These are phyloP conservation scores for Erodium maritimum DNA, from an alignment of 345 rosid species.

Conservation along the genomic window DNA sequence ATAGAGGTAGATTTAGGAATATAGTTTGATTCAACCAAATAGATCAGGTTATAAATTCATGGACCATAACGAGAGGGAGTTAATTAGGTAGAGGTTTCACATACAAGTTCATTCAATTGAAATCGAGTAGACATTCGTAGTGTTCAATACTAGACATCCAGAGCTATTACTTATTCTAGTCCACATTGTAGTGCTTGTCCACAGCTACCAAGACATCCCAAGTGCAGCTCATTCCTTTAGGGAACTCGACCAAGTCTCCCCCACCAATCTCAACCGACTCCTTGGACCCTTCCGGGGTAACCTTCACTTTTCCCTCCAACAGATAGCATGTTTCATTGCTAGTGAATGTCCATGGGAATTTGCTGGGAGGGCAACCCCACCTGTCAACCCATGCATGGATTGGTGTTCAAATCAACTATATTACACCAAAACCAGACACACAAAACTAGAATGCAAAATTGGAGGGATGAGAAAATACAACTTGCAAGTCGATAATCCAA, in stretches of 20 bases:
- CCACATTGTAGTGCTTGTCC: slow-evolving; percentile 32
- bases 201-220: slow-evolving; percentile 37
- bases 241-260: slow-evolving; percentile 38
- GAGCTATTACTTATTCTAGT: slow-evolving; percentile 10
- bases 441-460: no score
- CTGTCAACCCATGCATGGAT: no score
- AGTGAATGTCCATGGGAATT: slow-evolving; percentile 32
- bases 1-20: no score
- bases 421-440: background rate
- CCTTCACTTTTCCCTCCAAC: slow-evolving; percentile 30
- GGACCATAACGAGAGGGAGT: no score
- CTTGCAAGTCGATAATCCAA: no score
- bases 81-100: no score
- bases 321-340: slow-evolving; percentile 35
- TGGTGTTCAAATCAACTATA: background rate
- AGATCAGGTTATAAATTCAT: no score
- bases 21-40: no score
- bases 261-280: slow-evolving; percentile 30
- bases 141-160: no score
- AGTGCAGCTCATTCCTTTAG: slow-evolving; percentile 37
- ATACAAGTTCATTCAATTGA: no score
- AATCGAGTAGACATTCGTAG: no score
- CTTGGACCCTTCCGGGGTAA: slow-evolving; percentile 25
- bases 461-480: no score
- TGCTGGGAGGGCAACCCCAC: slow-evolving; percentile 28